Evolutionary conservation across 164 flowering plant genomes (phyloP).

Genomic region (Euptelea pleiosperma): DNA sequence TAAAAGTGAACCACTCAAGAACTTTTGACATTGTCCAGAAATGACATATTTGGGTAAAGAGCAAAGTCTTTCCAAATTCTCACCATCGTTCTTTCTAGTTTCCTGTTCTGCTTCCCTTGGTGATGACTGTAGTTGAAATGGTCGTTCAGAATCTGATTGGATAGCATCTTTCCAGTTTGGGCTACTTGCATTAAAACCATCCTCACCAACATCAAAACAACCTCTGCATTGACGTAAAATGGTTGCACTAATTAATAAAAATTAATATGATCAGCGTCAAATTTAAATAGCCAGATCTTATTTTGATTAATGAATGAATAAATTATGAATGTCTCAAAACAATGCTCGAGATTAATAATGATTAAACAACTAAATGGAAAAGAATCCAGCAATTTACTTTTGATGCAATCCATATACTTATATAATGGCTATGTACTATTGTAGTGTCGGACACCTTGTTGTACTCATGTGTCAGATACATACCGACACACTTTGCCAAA

Average conservation of each 20-base stretch:
- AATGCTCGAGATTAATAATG: neutral
- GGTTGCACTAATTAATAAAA: neutral
- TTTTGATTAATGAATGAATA: neutral
- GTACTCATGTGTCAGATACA: too few species aligned
- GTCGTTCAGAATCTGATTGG: slow-evolving; percentile 34
- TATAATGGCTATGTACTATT: too few species aligned
- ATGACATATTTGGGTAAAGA: slow-evolving; percentile 33
- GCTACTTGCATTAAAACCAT: slow-evolving; percentile 46
- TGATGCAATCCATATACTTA: too few species aligned
- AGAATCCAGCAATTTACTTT: too few species aligned
- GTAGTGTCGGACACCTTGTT: too few species aligned
- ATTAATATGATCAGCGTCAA: neutral
- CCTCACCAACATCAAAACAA: slow-evolving; percentile 75
- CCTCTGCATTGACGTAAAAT: slow-evolving; percentile 43
- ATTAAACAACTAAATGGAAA: too few species aligned
- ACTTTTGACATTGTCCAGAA: slow-evolving; percentile 36
- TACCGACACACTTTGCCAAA: too few species aligned
- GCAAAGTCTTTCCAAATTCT: slow-evolving; percentile 36
- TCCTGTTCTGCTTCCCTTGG: slow-evolving; percentile 30
- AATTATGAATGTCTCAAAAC: neutral
- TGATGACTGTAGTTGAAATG: slow-evolving; percentile 24
- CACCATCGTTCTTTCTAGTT: slow-evolving; percentile 37
- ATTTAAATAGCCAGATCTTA: neutral
- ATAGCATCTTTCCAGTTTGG: slow-evolving; percentile 36
- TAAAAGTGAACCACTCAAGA: slow-evolving; percentile 61